These are phyloP conservation scores for Tylopilus sp. DNA, from an alignment of 1,284 basidiomycete genomes.

Conservation along the genomic window DNA sequence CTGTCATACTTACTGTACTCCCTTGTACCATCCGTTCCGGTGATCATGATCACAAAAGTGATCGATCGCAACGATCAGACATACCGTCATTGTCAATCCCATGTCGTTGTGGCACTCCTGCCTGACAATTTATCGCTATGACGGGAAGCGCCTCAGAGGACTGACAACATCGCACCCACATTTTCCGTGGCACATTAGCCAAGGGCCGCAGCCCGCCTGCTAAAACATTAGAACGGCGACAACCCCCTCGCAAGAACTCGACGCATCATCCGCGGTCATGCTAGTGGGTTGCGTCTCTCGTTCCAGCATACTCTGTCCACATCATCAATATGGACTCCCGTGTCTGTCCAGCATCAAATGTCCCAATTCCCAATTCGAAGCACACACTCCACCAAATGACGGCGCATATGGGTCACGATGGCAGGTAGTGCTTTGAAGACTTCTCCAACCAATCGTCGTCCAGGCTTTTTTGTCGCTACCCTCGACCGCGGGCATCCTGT, in stretches of 20 bases:
- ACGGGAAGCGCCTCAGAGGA: slow-evolving; percentile 15
- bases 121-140: slow-evolving; percentile 1
- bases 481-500: slow-evolving; percentile 32
- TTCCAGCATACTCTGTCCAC: slow-evolving; percentile 11
- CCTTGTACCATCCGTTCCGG: slow-evolving; percentile 25
- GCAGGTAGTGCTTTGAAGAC: slow-evolving; percentile 3
- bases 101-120: slow-evolving; percentile 1
- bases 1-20: slow-evolving; percentile 6
- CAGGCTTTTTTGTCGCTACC: slow-evolving; percentile 11
- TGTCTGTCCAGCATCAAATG: slow-evolving; percentile 24
- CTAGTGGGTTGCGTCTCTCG: slow-evolving; percentile 20
- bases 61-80: slow-evolving; percentile 35
- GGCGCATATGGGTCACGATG: slow-evolving; percentile 13
- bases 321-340: slow-evolving; percentile 23
- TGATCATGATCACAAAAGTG: slow-evolving; percentile 34
- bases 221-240: slow-evolving; percentile 22
- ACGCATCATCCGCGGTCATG: slow-evolving; percentile 10
- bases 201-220: slow-evolving; percentile 25
- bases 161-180: slow-evolving; percentile 17
- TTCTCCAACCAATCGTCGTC: slow-evolving; percentile 26
- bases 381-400: slow-evolving; percentile 10
- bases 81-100: slow-evolving; percentile 20
- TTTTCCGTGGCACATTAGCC: slow-evolving; percentile 1
- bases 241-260: slow-evolving; percentile 12
- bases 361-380: slow-evolving; percentile 32